Base-by-base conservation (phyloP, 495 filamentous ascomycete species). In the Copromyces sp. region DNA sequence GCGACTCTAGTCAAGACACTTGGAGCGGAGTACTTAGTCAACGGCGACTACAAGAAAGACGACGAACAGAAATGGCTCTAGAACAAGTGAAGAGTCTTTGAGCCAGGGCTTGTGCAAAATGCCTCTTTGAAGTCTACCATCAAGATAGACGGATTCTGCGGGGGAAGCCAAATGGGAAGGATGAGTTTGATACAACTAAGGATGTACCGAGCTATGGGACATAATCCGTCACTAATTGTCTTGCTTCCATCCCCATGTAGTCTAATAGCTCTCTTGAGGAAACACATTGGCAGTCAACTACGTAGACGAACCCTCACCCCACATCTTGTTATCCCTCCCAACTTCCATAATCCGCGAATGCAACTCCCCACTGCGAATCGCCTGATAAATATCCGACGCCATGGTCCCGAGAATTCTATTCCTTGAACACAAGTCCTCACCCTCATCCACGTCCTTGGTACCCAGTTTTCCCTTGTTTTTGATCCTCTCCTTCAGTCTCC, bases 341-440 rank as follows among this genome's bases (percentile, higher is more conserved):
- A 72, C 76, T 73, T 71, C 70, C 78, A 80, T 80, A 29, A 79
- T 73, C 1, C 71, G 68, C 9, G 74, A 72, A 39, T 74, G 74
- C 40, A 78, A 44, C 59, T 72, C 70, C 0, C 76, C 77, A 6
- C 69, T 71, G 2, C 75, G 70, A 39, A 79, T 32, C 32, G 73
- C 79, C 61, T 78, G 73, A 41, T 81, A 81, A 32, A 81, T 81
- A 45, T 77, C 68, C 0, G 74, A 53, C 3, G 77, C 78, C 77
- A 77, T 75, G 3, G 71, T 75, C 5, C 79, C 79, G 12, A 80
- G 65, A 2, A 73, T 77, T 68, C 53, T 73, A 5, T 45, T 39
- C 8, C 73, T 39, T 0, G 20, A 24, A 38, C 45, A 37, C 6
- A 75, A 9, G 2, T 69, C 70, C 3, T 38, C 37, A 17, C 42